These are phyloP conservation scores for Pleurotus cornucopiae DNA, from an alignment of 768 basidiomycete genomes.

Conservation along the genomic window DNA sequence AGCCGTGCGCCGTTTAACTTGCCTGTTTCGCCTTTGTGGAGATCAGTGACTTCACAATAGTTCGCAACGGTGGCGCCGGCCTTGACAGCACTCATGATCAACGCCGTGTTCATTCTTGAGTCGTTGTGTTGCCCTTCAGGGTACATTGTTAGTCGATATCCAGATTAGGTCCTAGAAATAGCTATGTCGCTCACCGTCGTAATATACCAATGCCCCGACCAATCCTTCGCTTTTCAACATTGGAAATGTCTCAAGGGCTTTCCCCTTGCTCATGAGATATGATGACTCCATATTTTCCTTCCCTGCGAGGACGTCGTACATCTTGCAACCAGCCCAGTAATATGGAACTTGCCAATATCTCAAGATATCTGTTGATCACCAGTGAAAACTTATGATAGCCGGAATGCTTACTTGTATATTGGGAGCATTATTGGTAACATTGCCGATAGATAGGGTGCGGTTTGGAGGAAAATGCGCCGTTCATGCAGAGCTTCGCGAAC, in stretches of 20 bases:
- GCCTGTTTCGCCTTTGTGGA: constrained; percentile 65
- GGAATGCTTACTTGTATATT: constrained; percentile 72
- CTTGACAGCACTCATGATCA: constrained; percentile 92
- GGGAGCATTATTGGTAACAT: constrained; percentile 98
- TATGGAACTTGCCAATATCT: constrained; percentile 98
- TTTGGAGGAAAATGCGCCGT: constrained; percentile 89
- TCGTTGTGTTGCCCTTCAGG: constrained; percentile 92
- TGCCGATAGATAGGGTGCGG: constrained; percentile 86
- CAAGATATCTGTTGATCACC: constrained; percentile 9
- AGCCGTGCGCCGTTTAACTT: constrained; percentile 73
- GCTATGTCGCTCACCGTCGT: constrained; percentile 68
- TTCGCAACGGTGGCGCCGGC: constrained; percentile 86
- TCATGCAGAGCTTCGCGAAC: constrained; percentile 95
- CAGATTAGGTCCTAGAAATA: background rate
- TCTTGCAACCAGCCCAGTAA: constrained; percentile 91
- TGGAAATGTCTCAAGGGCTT: constrained; percentile 91
- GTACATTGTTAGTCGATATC: background rate
- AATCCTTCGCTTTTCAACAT: constrained; percentile 93
- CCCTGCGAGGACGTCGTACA: constrained; percentile 94
- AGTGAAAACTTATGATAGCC: background rate
- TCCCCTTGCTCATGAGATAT: constrained; percentile 92
- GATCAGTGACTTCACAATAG: constrained; percentile 78
- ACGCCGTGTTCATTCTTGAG: constrained; percentile 94
- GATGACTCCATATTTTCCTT: constrained; percentile 96
- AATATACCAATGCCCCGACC: constrained; percentile 94